phyloP scores from a whole-genome alignment of 495 filamentous ascomycete genomes.

The Annulohypoxylon bovei region DNA sequence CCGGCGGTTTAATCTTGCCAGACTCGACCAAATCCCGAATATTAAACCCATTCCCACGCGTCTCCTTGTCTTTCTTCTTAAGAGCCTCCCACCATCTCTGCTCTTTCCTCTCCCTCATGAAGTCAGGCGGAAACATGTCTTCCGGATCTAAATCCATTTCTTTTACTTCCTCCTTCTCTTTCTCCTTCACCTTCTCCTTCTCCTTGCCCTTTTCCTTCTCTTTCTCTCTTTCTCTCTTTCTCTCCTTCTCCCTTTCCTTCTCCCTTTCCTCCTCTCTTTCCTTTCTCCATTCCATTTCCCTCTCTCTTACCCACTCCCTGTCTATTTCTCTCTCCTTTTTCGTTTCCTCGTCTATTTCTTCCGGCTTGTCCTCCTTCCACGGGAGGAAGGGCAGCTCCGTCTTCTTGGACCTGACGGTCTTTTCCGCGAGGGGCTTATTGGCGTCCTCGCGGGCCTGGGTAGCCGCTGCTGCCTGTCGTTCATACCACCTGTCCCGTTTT shows the following conservation, averaged over 20 bases:
- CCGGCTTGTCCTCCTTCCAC: background rate
- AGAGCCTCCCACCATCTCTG: too few species aligned
- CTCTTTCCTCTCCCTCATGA: too few species aligned
- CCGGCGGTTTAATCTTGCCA: too few species aligned
- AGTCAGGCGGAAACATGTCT: too few species aligned
- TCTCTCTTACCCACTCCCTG: background rate
- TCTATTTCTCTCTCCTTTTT: background rate
- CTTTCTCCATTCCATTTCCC: background rate
- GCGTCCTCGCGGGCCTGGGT: background rate
- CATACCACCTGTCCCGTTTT: background rate
- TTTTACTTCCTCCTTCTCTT: too few species aligned
- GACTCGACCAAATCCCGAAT: too few species aligned
- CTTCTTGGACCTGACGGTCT: background rate
- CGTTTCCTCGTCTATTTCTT: background rate
- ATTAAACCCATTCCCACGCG: too few species aligned
- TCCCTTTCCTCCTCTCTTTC: background rate
- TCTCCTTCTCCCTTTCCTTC: background rate
- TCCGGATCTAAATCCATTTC: too few species aligned
- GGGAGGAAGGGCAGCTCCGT: background rate
- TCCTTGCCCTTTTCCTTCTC: too few species aligned
- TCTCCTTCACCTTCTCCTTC: too few species aligned
- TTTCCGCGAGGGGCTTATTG: background rate
- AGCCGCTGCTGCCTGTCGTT: background rate
- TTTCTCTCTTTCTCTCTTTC: background rate
- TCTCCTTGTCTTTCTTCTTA: too few species aligned